phyloP scores from a whole-genome alignment of 768 basidiomycete genomes.

The Asterophora parasitica region DNA sequence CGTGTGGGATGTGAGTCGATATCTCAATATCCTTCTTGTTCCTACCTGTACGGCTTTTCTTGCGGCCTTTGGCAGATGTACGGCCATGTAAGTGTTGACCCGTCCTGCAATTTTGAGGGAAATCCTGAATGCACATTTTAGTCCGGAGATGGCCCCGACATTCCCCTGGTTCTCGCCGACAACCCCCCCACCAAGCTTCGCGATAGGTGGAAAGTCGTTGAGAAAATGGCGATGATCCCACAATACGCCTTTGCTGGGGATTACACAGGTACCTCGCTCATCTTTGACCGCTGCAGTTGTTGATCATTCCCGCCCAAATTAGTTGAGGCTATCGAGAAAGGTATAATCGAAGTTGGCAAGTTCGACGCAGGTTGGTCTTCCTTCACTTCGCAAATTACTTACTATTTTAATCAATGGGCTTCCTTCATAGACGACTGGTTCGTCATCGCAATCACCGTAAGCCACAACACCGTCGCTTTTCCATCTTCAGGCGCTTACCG shows the following conservation, averaged over 20 bases:
- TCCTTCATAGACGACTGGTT: conserved; percentile 56
- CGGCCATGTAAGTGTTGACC: conserved; percentile 48
- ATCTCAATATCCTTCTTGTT: not conserved
- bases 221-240: conserved; percentile 66
- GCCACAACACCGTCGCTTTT: not conserved
- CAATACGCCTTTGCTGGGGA: conserved; percentile 70
- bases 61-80: conserved; percentile 40
- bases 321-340: conserved; percentile 65
- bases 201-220: conserved; percentile 61
- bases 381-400: not conserved
- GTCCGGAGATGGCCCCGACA: conserved; percentile 62
- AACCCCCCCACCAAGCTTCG: conserved; percentile 48
- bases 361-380: conserved; percentile 50
- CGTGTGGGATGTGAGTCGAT: conserved; percentile 63
- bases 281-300: not conserved
- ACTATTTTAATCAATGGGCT: not conserved
- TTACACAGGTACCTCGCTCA: conserved; percentile 42
- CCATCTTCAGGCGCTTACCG: not conserved
- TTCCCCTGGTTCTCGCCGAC: conserved; percentile 45
- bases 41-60: not conserved
- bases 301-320: conserved; percentile 5
- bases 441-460: conserved; percentile 60
- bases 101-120: not conserved
- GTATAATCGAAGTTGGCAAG: conserved; percentile 54
- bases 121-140: conserved; percentile 16